Base-by-base conservation (phyloP, 257 asterid genomes). In the Solanum virginianum region DNA sequence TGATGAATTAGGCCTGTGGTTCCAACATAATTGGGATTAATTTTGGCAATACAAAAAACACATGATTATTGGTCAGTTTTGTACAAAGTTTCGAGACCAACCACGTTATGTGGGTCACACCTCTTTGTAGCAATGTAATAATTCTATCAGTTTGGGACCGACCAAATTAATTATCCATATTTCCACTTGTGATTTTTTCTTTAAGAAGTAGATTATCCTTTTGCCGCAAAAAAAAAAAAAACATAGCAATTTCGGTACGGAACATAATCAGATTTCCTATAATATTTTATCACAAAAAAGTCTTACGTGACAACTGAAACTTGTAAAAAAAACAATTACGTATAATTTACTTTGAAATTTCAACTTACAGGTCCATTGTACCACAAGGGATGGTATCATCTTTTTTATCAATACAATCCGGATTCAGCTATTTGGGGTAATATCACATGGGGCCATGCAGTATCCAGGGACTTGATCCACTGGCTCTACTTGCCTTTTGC, bases 391-490 rank as follows among this genome's bases (percentile, higher is more conserved):
- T 94, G 98, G 98, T 95, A 95, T 81, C 98, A 95, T 82, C 85
- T 95, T 0, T 95, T 95, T 91, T 95, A 95, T 80, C 98, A 95
- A 22, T 94, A 94, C 93, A 95, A 94, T 68, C 98, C 94, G 6
- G 97, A 95, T 18, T 88, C 96, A 6, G 94, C 98, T 1, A 83
- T 94, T 6, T 95, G 98, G 98, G 98, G 98, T 32, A 90, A 90
- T 10, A 95, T 95, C 82, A 88, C 94, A 80, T 95, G 98, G 98
- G 98, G 94, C 88, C 98, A 95, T 62, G 96, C 98, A 0, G 94
- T 95, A 16, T 95, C 98, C 1, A 89, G 63, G 82, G 98, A 95
- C 85, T 83, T 95, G 1, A 92, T 95, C 84, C 91, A 92, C 89
- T 95, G 98, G 98, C 86, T 91, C 85, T 84, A 95, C 77, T 92